These are phyloP conservation scores for grape (Vitis vinifera) DNA, from an alignment of 164 flowering plant genomes.

Conservation along the genomic window DNA sequence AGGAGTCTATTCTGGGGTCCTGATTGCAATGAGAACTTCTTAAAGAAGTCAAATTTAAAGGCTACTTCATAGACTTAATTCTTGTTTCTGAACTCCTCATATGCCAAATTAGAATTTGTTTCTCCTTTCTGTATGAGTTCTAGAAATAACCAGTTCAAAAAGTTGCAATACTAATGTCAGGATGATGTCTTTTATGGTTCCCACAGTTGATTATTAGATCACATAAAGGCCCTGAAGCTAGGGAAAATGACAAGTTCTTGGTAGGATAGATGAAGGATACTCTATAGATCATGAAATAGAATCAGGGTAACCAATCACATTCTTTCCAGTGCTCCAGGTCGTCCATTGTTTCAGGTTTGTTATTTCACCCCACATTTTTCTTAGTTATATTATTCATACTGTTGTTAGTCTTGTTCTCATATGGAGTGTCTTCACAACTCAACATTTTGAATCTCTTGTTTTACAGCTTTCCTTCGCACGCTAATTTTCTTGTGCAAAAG, in stretches of 20 bases:
- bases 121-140: neutral
- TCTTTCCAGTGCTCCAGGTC: slow-evolving; percentile 28
- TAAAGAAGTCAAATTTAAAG: slow-evolving; percentile 22
- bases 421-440: neutral
- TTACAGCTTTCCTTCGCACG: neutral
- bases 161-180: neutral
- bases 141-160: neutral
- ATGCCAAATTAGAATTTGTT: neutral
- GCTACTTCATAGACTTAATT: neutral
- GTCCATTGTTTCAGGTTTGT: slow-evolving; percentile 14
- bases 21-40: slow-evolving; percentile 27
- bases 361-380: too few species aligned
- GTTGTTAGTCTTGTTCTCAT: too few species aligned
- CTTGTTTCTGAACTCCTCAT: neutral
- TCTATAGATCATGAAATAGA: slow-evolving; percentile 21
- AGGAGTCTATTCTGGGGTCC: slow-evolving; percentile 29
- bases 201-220: slow-evolving; percentile 28
- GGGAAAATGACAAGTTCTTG: slow-evolving; percentile 12
- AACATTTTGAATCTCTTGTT: too few species aligned
- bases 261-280: slow-evolving; percentile 19
- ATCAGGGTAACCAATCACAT: slow-evolving; percentile 24
- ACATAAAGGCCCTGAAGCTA: slow-evolving; percentile 30
- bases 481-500: too few species aligned
- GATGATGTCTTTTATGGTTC: neutral
- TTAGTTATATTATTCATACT: neutral